Conservation (phyloP, 345 rosid species). For the Jatropha curcas region DNA sequence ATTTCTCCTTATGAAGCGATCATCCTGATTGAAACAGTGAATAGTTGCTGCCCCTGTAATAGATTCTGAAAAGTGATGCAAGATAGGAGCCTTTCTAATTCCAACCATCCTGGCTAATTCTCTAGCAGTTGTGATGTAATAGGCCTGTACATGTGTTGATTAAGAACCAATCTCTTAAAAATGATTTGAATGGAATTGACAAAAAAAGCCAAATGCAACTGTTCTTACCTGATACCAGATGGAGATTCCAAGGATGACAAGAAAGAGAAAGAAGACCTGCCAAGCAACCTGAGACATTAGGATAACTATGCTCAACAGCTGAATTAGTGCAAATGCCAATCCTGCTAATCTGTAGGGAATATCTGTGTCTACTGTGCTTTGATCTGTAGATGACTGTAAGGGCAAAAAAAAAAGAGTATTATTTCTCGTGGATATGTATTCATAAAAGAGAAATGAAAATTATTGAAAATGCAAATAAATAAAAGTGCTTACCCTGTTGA, state of each 20-base stretch:
- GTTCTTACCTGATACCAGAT: slow-evolving; percentile 64
- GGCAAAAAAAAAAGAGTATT: background rate
- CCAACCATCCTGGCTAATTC: slow-evolving; percentile 90
- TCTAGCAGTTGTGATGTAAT: slow-evolving; percentile 80
- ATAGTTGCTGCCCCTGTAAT: slow-evolving; percentile 68
- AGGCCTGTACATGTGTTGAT: slow-evolving; percentile 45
- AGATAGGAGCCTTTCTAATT: slow-evolving; percentile 69
- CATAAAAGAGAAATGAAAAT: background rate
- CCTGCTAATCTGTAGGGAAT: slow-evolving; percentile 80
- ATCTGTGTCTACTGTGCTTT: slow-evolving; percentile 71
- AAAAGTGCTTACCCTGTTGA: slow-evolving; percentile 49
- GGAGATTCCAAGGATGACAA: slow-evolving; percentile 52
- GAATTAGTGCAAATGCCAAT: slow-evolving; percentile 71
- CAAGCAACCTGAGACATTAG: slow-evolving; percentile 69
- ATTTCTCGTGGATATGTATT: background rate
- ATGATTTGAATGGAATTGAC: background rate
- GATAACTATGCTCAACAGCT: slow-evolving; percentile 58
- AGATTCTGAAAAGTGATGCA: slow-evolving; percentile 87
- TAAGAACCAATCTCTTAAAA: background rate
- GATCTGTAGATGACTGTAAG: slow-evolving; percentile 69
- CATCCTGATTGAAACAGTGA: slow-evolving; percentile 72
- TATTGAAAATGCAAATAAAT: background rate
- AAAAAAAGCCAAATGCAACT: background rate
- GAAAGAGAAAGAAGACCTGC: slow-evolving; percentile 62
- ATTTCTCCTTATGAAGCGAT: slow-evolving; percentile 52